A percentile compares a stretch with the other conserved stretches of the same genome.
Evolutionary conservation across 2,329 filamentous ascomycete genomes (phyloP).

Genomic region (Shiraia bambusicola): DNA sequence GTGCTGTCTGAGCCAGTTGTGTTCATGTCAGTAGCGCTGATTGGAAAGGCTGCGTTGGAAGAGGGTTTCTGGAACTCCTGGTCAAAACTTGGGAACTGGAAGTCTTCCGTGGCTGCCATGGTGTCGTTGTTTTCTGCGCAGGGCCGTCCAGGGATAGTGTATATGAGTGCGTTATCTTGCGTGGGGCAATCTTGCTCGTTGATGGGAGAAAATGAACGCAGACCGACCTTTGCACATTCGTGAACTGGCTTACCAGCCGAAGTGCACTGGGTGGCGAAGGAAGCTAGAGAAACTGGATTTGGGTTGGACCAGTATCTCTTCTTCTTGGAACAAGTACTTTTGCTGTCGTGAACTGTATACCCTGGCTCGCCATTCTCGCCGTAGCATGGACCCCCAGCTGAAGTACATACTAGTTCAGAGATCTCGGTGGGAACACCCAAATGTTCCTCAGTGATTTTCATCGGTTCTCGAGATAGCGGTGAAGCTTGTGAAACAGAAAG

Average conservation of each 20-base stretch:
- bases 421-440: conserved; percentile 18
- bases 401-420: conserved; percentile 20
- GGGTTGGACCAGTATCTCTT: conserved; percentile 12
- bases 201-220: conserved; percentile 12
- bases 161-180: conserved; percentile 3
- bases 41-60: conserved; percentile 22
- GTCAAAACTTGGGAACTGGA: conserved; percentile 33
- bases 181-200: conserved; percentile 10
- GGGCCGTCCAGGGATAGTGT: conserved; percentile 2
- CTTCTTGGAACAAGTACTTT: conserved; percentile 4
- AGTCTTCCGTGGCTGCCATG: conserved; percentile 12
- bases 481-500: conserved; percentile 19
- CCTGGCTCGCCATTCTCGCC: conserved; percentile 29
- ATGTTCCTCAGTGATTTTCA: conserved; percentile 9
- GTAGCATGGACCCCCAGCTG: conserved; percentile 18
- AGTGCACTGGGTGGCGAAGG: conserved; percentile 1
- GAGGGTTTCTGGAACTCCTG: conserved; percentile 29
- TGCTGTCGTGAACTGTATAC: conserved; percentile 8
- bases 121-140: conserved; percentile 4
- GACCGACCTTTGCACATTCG: conserved; percentile 7
- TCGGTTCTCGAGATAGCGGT: conserved; percentile 13
- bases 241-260: conserved; percentile 1
- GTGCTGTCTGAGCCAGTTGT: conserved; percentile 7
- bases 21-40: conserved; percentile 11
- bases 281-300: conserved; percentile 2